Evolutionary conservation across 305 asterid species (phyloP).

Genomic region (Fraxinus latifolia): DNA sequence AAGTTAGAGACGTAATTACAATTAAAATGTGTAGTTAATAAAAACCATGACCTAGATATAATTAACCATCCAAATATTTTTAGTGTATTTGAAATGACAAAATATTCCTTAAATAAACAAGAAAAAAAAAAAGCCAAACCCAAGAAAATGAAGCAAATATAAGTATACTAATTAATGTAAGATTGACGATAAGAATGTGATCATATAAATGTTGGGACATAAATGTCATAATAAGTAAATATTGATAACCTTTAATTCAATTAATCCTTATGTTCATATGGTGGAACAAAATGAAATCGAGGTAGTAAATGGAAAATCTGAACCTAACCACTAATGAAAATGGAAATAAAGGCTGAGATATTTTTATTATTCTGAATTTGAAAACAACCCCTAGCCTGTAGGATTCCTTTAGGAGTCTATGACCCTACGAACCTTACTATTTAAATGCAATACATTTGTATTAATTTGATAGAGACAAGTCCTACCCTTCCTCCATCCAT

Average conservation of each 20-base stretch:
- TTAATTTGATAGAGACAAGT: slow-evolving; percentile 37
- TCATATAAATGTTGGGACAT: background rate
- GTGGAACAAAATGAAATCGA: background rate
- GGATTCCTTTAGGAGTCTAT: background rate
- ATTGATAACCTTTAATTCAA: background rate
- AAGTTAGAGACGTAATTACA: too few species aligned
- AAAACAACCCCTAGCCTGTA: too few species aligned
- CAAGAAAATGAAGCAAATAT: background rate
- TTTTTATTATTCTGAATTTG: too few species aligned
- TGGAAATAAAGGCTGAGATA: background rate
- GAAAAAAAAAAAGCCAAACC: background rate
- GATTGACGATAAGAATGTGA: too few species aligned
- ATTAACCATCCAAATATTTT: background rate
- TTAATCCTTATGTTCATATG: background rate
- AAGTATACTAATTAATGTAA: too few species aligned
- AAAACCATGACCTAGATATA: too few species aligned
- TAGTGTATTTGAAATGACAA: background rate
- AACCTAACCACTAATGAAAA: too few species aligned
- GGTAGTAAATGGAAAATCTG: background rate
- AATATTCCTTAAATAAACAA: background rate
- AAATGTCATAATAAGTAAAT: too few species aligned
- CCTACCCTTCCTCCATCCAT: slow-evolving; percentile 20
- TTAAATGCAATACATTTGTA: background rate
- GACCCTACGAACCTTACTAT: background rate
- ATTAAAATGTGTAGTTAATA: too few species aligned